Conservation (phyloP, 495 filamentous ascomycete species). For the Pyronema domesticum region DNA sequence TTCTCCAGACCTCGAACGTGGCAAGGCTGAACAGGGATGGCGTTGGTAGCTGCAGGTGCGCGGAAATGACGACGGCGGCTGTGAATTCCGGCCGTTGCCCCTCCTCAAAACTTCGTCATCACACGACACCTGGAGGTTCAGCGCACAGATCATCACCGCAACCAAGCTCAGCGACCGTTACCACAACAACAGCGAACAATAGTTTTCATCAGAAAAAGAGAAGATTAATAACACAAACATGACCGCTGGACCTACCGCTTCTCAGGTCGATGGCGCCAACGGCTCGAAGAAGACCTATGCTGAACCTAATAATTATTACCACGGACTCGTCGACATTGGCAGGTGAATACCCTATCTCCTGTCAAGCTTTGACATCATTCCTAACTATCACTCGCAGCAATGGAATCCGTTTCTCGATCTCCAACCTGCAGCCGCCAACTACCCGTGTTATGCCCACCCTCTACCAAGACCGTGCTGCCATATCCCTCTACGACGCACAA, state of each 20-base stretch:
- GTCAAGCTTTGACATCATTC: not conserved
- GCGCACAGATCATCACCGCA: too few species aligned
- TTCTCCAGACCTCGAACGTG: too few species aligned
- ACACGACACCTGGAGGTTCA: too few species aligned
- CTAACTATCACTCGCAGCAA: slow-evolving; percentile 39
- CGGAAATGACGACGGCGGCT: too few species aligned
- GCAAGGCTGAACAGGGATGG: too few species aligned
- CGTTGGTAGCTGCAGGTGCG: too few species aligned
- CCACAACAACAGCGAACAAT: too few species aligned
- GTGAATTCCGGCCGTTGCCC: too few species aligned
- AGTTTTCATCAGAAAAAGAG: too few species aligned
- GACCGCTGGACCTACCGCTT: not conserved
- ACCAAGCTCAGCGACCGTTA: too few species aligned
- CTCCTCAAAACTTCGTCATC: too few species aligned
- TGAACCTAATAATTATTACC: slow-evolving; percentile 2
- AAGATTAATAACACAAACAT: too few species aligned
- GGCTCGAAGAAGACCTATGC: not conserved
- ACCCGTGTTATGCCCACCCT: slow-evolving; percentile 57
- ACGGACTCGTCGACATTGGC: slow-evolving; percentile 51
- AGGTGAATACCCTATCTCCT: slow-evolving; percentile 33
- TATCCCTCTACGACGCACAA: slow-evolving; percentile 79
- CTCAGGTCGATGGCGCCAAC: slow-evolving; percentile 1
- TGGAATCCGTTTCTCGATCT: slow-evolving; percentile 86
- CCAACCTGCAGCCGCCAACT: slow-evolving; percentile 50
- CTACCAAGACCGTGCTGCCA: slow-evolving; percentile 57